Percentiles rank a stretch among this genome's conserved stretches.
Conservation (phyloP, 2,329 filamentous ascomycete genomes). For the Apiospora sp. region DNA sequence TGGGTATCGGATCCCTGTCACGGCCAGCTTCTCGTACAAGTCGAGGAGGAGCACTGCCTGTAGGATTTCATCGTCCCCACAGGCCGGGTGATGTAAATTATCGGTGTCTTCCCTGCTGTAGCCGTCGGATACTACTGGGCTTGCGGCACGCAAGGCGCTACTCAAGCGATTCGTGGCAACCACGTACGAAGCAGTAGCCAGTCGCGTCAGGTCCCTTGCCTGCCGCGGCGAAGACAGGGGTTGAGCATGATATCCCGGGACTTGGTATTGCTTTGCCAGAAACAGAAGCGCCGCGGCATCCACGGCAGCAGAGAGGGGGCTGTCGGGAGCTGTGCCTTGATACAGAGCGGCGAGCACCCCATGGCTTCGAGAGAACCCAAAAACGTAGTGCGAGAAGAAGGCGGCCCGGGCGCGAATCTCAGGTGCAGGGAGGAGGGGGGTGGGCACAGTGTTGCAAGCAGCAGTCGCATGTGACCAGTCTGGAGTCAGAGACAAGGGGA, state of each 20-base stretch:
- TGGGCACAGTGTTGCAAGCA: background rate
- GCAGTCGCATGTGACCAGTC: background rate
- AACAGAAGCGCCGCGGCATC: conserved; percentile 39
- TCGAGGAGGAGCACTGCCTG: conserved; percentile 39
- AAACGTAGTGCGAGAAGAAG: conserved; percentile 37
- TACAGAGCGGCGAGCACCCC: conserved; percentile 33
- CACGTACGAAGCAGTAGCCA: background rate
- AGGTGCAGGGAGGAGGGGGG: conserved; percentile 28
- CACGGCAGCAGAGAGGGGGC: conserved; percentile 34
- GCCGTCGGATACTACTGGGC: background rate
- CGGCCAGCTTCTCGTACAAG: conserved; percentile 39
- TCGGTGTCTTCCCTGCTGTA: background rate
- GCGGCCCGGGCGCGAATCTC: conserved; percentile 33
- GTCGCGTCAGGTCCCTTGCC: background rate
- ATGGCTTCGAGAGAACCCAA: conserved; percentile 35
- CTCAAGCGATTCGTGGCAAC: background rate
- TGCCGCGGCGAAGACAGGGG: background rate
- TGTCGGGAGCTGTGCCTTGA: conserved; percentile 19
- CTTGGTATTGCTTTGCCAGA: conserved; percentile 23
- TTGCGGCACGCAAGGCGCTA: background rate
- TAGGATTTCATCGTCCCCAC: conserved; percentile 32
- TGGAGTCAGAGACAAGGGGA: background rate
- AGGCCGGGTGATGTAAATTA: background rate
- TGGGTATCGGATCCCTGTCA: background rate
- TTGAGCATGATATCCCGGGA: background rate